Evolutionary conservation across 305 asterid species (phyloP), one percentile per base, ranked within the genome.

Genomic region (Fraxinus ornus): DNA sequence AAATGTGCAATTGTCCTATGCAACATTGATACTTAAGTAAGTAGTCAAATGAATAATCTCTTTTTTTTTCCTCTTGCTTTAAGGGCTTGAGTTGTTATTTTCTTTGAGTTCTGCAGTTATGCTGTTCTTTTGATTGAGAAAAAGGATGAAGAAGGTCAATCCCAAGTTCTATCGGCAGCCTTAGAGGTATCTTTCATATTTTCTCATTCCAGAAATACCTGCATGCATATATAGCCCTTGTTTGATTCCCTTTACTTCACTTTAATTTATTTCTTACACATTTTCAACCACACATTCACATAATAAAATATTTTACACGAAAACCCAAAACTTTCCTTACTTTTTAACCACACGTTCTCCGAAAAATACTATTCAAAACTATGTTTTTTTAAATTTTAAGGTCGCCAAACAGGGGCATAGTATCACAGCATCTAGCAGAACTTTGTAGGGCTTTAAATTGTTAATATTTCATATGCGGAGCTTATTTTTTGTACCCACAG

Each of bases 161-260:
- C 95, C 86, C 99, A 96, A 88, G 97, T 93, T 88, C 94, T 96
- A 80, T 94, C 99, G 24, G 98, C 99, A 21, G 97, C 97, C 72
- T 91, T 96, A 76, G 97, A 90, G 99, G 99, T 96, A 87, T 75
- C 66, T 24, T 82, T 64, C 62, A 41, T 71, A 15, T 28, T 77
- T 77, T 30, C 75, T 68, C 10, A 26, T 28, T 30, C 39, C 75
- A 28, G 39, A 28, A 4, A 68, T 5, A 26, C 8, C 39, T 4
- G 62, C 33, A 49, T 22, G 72, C 28, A 64, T 64, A 64, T 24
- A 24, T 64, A 8, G 7, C 44, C 44, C 44, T 37, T 7, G 12
- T 37, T 37, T 37, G 44, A 37, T 37, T 7, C 12, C 44, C 44
- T 7, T 37, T 37, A 37, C 44, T 37, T 36, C 44, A 7, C 44